phyloP scores from a whole-genome alignment of 78 protist genomes.

The Tieghemostelium lacteum region DNA sequence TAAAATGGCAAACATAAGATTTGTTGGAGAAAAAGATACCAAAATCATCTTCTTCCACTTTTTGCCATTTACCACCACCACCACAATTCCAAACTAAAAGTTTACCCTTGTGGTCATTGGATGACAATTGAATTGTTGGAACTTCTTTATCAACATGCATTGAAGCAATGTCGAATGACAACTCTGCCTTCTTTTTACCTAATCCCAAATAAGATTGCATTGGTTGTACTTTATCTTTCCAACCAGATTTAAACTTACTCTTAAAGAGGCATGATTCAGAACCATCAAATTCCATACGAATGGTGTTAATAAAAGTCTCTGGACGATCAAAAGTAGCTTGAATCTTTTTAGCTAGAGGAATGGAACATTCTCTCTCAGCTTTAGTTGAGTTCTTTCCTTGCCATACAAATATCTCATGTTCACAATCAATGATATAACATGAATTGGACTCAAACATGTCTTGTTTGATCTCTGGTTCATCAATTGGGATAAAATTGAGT shows the following conservation, averaged over 20 bases:
- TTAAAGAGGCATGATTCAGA: conserved; percentile 31
- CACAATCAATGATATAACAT: conserved; percentile 75
- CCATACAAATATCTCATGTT: conserved; percentile 76
- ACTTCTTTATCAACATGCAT: conserved; percentile 59
- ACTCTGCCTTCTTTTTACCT: conserved; percentile 24
- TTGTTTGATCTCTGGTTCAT: conserved; percentile 40
- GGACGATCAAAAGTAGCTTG: conserved; percentile 48
- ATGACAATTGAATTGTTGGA: background rate
- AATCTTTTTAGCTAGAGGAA: conserved; percentile 59
- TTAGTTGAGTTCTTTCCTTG: conserved; percentile 34
- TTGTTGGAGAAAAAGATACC: conserved; percentile 55
- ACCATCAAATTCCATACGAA: conserved; percentile 40
- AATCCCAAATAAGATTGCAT: conserved; percentile 13
- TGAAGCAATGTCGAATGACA: background rate
- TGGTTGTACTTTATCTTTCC: conserved; percentile 58
- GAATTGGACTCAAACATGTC: conserved; percentile 41
- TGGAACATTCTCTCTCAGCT: conserved; percentile 6
- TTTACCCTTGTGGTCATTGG: conserved; percentile 40
- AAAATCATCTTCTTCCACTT: conserved; percentile 74
- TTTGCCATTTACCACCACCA: conserved; percentile 16
- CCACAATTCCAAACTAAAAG: conserved; percentile 30
- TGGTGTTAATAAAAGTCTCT: background rate
- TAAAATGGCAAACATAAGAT: conserved; percentile 53
- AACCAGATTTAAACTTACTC: conserved; percentile 15
- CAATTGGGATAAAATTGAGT: conserved; percentile 35